phyloP scores from a whole-genome alignment of 805 yeast species.

The Cyberlindnera meyerae region DNA sequence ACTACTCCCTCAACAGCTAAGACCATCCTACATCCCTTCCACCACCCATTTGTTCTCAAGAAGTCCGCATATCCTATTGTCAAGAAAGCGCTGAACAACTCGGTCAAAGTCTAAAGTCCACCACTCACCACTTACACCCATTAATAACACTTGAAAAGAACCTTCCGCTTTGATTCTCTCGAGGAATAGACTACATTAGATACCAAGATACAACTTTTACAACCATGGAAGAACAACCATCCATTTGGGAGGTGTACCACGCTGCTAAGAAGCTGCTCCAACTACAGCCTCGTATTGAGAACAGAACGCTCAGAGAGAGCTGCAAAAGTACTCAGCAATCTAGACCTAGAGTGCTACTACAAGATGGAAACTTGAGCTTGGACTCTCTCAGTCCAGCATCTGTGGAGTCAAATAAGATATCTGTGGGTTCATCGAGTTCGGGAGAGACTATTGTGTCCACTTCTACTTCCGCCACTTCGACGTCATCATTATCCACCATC shows the following conservation, averaged over 20 bases:
- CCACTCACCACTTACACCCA: too few relatives aligned
- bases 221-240: conserved; percentile 19
- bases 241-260: conserved; percentile 30
- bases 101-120: too few relatives aligned
- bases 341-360: conserved; percentile 1
- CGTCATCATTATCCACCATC: conserved; percentile 6
- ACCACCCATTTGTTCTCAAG: too few relatives aligned
- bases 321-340: conserved; percentile 20
- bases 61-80: too few relatives aligned
- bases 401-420: conserved; percentile 21
- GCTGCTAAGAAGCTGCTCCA: conserved; percentile 29
- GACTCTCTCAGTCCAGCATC: conserved; percentile 20
- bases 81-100: too few relatives aligned
- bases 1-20: too few relatives aligned
- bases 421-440: conserved; percentile 21
- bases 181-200: background rate
- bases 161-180: too few relatives aligned
- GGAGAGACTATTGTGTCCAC: conserved; percentile 11
- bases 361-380: conserved; percentile 9
- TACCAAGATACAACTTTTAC: too few relatives aligned
- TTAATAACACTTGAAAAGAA: too few relatives aligned
- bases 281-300: conserved; percentile 29
- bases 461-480: conserved; percentile 10
- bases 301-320: conserved; percentile 26
- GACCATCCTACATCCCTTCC: background rate